phyloP scores from a whole-genome alignment of 1,284 basidiomycete species.

The Puccinia novopanici region DNA sequence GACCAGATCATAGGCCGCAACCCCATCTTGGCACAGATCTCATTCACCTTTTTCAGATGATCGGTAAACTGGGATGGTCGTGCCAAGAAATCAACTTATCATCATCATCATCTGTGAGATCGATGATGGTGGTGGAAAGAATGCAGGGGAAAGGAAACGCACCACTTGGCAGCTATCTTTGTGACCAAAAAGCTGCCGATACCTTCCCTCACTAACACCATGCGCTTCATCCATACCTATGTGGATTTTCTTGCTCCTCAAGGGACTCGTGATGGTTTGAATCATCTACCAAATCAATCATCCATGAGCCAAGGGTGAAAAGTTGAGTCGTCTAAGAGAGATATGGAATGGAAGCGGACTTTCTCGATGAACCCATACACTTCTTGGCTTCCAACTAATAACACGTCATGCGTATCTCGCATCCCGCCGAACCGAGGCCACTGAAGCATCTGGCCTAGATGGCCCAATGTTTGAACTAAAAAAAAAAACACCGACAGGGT shows the following conservation, averaged over 20 bases:
- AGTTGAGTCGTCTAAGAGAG: not conserved
- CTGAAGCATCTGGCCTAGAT: conserved; percentile 61
- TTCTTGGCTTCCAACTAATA: conserved; percentile 58
- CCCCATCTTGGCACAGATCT: conserved; percentile 55
- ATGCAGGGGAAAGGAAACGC: conserved; percentile 1
- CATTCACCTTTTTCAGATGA: conserved; percentile 57
- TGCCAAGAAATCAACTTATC: not conserved
- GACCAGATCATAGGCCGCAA: conserved; percentile 60
- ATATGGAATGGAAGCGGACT: conserved; percentile 39
- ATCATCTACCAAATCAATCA: conserved; percentile 54
- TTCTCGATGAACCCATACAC: conserved; percentile 59
- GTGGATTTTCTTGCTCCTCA: conserved; percentile 58
- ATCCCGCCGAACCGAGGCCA: conserved; percentile 59
- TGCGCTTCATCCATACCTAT: conserved; percentile 59
- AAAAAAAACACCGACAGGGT: not conserved
- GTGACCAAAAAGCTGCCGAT: conserved; percentile 58
- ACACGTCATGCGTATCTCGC: conserved; percentile 59
- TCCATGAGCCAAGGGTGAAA: not conserved
- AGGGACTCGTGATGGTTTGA: conserved; percentile 56
- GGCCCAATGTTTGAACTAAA: conserved; percentile 59
- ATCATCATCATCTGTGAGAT: no score
- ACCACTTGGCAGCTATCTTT: conserved; percentile 58
- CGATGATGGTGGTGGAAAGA: not conserved
- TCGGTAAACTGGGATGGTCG: conserved; percentile 54
- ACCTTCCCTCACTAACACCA: conserved; percentile 59